Evolutionary conservation across 1,139 yeast species (phyloP).

Genomic region (Zygosaccharomyces sapae): DNA sequence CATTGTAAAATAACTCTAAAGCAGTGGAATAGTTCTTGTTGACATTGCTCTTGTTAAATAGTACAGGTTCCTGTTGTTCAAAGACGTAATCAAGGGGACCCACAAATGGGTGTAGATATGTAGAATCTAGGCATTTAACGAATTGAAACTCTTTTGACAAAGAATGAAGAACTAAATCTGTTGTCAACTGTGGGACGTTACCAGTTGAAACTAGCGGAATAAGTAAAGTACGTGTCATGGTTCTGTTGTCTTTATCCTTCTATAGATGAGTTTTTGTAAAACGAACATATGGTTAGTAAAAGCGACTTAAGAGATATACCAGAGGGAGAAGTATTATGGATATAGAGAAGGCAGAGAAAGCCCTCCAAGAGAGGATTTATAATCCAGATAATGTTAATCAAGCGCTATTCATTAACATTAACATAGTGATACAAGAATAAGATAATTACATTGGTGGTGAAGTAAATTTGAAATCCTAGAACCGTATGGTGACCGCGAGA

Average conservation of each 20-base stretch:
- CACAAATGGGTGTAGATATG: conserved; percentile 71
- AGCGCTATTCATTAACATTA: no score
- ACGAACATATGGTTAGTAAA: no score
- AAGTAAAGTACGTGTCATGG: conserved; percentile 39
- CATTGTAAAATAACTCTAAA: conserved; percentile 54
- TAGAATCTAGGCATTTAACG: conserved; percentile 54
- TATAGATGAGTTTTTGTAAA: not conserved
- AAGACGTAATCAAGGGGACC: conserved; percentile 63
- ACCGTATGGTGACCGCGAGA: no score
- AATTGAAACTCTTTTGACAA: conserved; percentile 43
- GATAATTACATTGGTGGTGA: no score
- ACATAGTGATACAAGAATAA: no score
- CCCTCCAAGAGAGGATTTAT: no score
- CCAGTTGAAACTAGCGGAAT: conserved; percentile 84
- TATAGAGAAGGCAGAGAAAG: no score
- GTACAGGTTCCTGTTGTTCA: conserved; percentile 28
- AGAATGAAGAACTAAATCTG: conserved; percentile 69
- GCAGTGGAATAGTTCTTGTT: conserved; percentile 42
- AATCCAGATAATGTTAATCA: no score
- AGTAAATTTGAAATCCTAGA: no score
- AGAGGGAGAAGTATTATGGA: no score
- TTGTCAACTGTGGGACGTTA: conserved; percentile 79
- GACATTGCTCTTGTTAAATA: conserved; percentile 10
- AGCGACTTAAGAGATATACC: no score
- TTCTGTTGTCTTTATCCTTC: not conserved